Evolutionary conservation across 192 early-diverging fungal species (phyloP).

Genomic region (Chytriomyces sp.): DNA sequence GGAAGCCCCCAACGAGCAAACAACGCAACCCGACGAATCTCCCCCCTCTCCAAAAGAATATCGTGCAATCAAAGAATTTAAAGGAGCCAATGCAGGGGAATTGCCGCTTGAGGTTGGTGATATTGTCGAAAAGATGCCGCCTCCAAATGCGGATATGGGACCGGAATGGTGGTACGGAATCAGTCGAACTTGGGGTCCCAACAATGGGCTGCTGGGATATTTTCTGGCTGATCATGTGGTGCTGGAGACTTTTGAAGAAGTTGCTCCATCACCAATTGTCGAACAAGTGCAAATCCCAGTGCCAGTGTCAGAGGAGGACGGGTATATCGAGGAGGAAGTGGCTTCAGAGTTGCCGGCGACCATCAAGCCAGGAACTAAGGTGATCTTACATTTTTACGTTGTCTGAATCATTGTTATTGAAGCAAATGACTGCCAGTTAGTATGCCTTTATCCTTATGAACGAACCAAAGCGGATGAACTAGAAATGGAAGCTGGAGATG

Average conservation of each 20-base stretch:
- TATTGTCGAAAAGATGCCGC: slow-evolving; percentile 49
- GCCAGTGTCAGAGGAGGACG: slow-evolving; percentile 26
- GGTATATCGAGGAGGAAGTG: slow-evolving; percentile 34
- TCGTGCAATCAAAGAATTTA: slow-evolving; percentile 26
- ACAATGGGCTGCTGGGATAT: slow-evolving; percentile 54
- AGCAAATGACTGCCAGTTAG: background rate
- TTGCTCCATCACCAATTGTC: background rate
- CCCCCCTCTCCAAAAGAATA: slow-evolving; percentile 5
- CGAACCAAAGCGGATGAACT: slow-evolving; percentile 60
- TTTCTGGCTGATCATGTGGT: slow-evolving; percentile 52
- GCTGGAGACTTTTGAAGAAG: slow-evolving; percentile 49
- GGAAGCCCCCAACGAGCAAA: background rate
- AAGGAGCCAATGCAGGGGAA: slow-evolving; percentile 10
- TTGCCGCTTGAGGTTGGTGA: slow-evolving; percentile 44
- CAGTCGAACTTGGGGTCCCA: slow-evolving; percentile 49
- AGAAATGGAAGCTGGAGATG: slow-evolving; percentile 46
- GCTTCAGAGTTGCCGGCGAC: slow-evolving; percentile 36
- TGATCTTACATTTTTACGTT: slow-evolving; percentile 2
- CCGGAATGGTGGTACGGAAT: slow-evolving; percentile 55
- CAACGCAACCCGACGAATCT: background rate
- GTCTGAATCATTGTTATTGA: background rate
- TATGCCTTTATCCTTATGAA: slow-evolving; percentile 41
- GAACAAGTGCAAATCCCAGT: background rate
- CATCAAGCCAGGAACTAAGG: slow-evolving; percentile 53
- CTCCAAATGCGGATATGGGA: slow-evolving; percentile 35